Evolutionary conservation across 805 yeast genomes (phyloP).

Genomic region (Candida endomychidarum): DNA sequence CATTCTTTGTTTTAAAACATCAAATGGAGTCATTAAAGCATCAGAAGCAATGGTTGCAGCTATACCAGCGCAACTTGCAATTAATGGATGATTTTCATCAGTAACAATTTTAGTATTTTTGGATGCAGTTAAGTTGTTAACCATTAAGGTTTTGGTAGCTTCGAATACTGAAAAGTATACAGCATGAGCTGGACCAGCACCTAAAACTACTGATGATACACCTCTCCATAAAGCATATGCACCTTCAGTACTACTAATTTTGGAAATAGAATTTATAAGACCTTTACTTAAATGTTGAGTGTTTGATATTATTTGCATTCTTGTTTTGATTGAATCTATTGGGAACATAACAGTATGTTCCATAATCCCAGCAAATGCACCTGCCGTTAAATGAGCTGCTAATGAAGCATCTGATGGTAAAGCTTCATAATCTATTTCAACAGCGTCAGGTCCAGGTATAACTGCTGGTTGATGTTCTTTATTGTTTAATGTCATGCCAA

Average conservation of each 20-base stretch:
- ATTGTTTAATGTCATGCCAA: background rate
- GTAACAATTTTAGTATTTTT: slow-evolving; percentile 45
- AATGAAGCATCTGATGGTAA: slow-evolving; percentile 85
- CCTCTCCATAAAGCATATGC: slow-evolving; percentile 91
- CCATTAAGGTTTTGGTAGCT: slow-evolving; percentile 61
- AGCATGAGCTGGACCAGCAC: slow-evolving; percentile 99
- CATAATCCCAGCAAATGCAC: slow-evolving; percentile 99
- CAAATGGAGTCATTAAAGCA: slow-evolving; percentile 97
- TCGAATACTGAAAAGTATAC: slow-evolving; percentile 95
- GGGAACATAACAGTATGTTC: slow-evolving; percentile 98
- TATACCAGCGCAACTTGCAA: slow-evolving; percentile 86
- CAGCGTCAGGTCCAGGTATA: slow-evolving; percentile 27
- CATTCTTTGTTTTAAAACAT: slow-evolving; percentile 93
- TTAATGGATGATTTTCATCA: slow-evolving; percentile 71
- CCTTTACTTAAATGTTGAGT: slow-evolving; percentile 29
- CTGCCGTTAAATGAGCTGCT: slow-evolving; percentile 80
- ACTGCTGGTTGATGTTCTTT: slow-evolving; percentile 3
- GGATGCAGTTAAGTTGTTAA: slow-evolving; percentile 37
- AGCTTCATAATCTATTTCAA: slow-evolving; percentile 85
- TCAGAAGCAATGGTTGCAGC: slow-evolving; percentile 92
- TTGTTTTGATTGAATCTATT: slow-evolving; percentile 90
- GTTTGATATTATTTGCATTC: slow-evolving; percentile 69
- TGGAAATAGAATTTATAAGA: slow-evolving; percentile 65
- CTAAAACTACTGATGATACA: slow-evolving; percentile 83
- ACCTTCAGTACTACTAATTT: slow-evolving; percentile 85